Conservation (phyloP, 2,329 filamentous ascomycete species). For the Colletotrichum phormii region DNA sequence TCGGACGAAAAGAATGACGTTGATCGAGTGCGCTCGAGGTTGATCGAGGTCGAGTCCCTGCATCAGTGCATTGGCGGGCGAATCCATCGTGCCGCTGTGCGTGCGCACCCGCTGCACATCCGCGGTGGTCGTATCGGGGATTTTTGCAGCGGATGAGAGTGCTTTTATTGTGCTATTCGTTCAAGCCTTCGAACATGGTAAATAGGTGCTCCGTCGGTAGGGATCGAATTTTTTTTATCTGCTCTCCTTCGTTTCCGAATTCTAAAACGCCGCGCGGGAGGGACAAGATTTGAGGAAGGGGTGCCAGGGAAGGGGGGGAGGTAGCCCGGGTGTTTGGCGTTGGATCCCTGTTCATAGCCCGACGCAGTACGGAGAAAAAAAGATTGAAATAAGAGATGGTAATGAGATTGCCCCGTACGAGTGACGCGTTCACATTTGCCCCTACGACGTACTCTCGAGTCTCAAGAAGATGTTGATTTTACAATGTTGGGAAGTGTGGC, state of each 20-base stretch:
- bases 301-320: slow-evolving; percentile 12
- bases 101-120: neutral
- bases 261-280: slow-evolving; percentile 1
- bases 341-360: neutral
- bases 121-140: neutral
- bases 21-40: neutral
- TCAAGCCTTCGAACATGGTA: neutral
- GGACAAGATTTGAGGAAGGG: neutral
- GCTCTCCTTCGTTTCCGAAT: slow-evolving; percentile 4
- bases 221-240: neutral
- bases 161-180: neutral
- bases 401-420: slow-evolving; percentile 2
- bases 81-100: neutral
- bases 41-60: neutral
- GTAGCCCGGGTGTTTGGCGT: slow-evolving; percentile 6
- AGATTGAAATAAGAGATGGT: slow-evolving; percentile 2
- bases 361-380: neutral
- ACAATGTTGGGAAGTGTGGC: neutral
- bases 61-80: neutral
- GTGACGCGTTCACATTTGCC: slow-evolving; percentile 11
- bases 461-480: neutral
- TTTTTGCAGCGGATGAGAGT: neutral
- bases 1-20: neutral
- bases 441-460: neutral
- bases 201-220: too few species aligned